Percentiles rank a stretch among this genome's conserved stretches.
Conservation (phyloP, 257 asterid genomes). For the Verbascum thapsus region DNA sequence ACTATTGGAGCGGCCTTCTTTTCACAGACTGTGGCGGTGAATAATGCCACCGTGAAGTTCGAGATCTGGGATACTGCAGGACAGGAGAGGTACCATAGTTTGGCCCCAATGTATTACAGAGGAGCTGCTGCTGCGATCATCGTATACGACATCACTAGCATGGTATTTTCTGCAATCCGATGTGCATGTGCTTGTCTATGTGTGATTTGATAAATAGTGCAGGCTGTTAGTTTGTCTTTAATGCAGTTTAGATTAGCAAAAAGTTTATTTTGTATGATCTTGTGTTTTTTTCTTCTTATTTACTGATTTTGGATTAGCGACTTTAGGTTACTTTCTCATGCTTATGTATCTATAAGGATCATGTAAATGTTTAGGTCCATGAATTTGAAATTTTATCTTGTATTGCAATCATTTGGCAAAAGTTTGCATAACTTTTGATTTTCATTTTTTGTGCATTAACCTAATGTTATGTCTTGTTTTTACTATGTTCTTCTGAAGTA, state of each 20-base stretch:
- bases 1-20: constrained; percentile 98
- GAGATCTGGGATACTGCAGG: constrained; percentile 99
- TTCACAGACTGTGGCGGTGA: constrained; percentile 79
- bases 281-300: neutral
- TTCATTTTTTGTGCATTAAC: neutral
- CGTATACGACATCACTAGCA: constrained; percentile 84
- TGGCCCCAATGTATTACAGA: constrained; percentile 98
- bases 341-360: constrained; percentile 14
- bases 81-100: constrained; percentile 96
- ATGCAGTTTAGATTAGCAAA: neutral
- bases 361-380: neutral
- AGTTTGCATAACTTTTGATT: neutral
- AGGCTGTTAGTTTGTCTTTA: neutral
- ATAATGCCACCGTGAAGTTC: constrained; percentile 82
- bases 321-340: neutral
- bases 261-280: constrained; percentile 3
- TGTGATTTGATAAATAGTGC: constrained; percentile 17
- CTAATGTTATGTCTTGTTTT: neutral
- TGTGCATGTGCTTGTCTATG: constrained; percentile 20
- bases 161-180: constrained; percentile 46
- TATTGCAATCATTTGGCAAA: too few species aligned
- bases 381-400: neutral
- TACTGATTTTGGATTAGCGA: neutral
- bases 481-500: neutral
- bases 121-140: constrained; percentile 98